Evolutionary conservation across 495 filamentous ascomycete genomes (phyloP).

Genomic region (Podospora anserina): DNA sequence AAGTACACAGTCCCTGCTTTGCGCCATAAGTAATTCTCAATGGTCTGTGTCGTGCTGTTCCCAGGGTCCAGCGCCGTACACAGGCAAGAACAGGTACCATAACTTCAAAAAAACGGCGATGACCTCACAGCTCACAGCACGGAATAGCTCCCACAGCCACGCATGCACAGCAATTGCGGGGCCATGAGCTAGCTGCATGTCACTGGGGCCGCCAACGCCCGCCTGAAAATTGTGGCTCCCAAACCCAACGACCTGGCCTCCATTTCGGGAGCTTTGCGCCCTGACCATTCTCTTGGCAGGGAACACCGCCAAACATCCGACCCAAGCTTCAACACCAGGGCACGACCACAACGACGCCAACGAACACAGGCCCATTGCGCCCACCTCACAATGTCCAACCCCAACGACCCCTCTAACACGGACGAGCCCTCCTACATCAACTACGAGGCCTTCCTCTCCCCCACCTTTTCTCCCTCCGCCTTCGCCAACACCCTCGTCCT

Average conservation of each 20-base stretch:
- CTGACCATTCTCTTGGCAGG: not conserved
- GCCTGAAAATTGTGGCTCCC: not conserved
- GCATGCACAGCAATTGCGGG: slow-evolving; percentile 1
- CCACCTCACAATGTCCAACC: slow-evolving; percentile 6
- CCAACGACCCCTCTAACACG: slow-evolving; percentile 26
- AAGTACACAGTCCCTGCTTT: not conserved
- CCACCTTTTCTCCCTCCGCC: slow-evolving; percentile 69
- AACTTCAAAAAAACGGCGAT: not conserved
- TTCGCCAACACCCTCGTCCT: slow-evolving; percentile 89
- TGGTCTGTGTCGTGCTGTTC: no score
- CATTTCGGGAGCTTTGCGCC: not conserved
- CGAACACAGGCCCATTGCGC: not conserved
- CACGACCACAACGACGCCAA: not conserved
- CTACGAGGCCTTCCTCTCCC: slow-evolving; percentile 87
- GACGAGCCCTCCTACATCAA: slow-evolving; percentile 86
- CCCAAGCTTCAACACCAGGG: not conserved
- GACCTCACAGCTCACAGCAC: not conserved
- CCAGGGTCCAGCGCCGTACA: not conserved
- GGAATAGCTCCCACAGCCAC: not conserved
- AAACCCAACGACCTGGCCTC: not conserved
- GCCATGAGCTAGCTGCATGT: not conserved
- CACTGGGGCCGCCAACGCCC: not conserved
- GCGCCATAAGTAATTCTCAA: not conserved
- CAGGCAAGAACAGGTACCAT: no score
- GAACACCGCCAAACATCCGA: not conserved